A percentile compares a stretch with the other conserved stretches of the same genome.
phyloP scores from a whole-genome alignment of 2,329 filamentous ascomycete genomes.

The Beauveria sp. region DNA sequence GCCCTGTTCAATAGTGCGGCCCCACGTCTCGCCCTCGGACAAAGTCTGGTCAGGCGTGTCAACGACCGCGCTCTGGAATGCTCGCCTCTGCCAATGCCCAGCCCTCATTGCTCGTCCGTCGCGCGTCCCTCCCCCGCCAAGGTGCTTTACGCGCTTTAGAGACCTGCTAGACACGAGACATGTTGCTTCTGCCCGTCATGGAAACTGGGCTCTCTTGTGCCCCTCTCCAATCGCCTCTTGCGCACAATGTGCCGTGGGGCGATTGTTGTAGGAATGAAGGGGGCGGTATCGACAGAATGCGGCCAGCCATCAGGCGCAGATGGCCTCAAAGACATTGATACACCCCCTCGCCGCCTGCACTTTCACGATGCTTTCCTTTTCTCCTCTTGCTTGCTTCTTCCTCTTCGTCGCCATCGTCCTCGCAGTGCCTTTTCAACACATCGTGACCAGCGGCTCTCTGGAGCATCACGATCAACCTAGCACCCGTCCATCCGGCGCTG shows the following conservation, averaged over 20 bases:
- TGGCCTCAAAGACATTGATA: slow-evolving; percentile 14
- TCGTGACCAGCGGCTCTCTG: slow-evolving; percentile 8
- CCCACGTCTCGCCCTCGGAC: slow-evolving; percentile 18
- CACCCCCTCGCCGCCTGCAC: slow-evolving; percentile 14
- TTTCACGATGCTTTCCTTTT: slow-evolving; percentile 10
- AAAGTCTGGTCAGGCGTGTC: slow-evolving; percentile 6
- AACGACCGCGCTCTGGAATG: slow-evolving; percentile 22
- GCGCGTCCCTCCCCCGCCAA: not conserved
- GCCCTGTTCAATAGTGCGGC: slow-evolving; percentile 8
- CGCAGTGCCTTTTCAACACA: slow-evolving; percentile 13
- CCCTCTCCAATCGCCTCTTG: not conserved
- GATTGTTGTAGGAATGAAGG: slow-evolving; percentile 30
- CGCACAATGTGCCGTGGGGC: slow-evolving; percentile 9
- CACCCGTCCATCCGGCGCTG: slow-evolving; percentile 12
- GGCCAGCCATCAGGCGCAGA: slow-evolving; percentile 23
- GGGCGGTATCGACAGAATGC: slow-evolving; percentile 21
- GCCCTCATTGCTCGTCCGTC: slow-evolving; percentile 3
- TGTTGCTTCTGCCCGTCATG: slow-evolving; percentile 25
- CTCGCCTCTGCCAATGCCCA: slow-evolving; percentile 1
- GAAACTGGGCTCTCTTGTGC: slow-evolving; percentile 12
- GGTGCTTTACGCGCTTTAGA: slow-evolving; percentile 3
- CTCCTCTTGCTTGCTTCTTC: slow-evolving; percentile 11
- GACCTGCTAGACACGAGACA: slow-evolving; percentile 20
- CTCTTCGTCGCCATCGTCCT: slow-evolving; percentile 12
- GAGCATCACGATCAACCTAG: slow-evolving; percentile 16